Conservation (phyloP, 148 eudicot species). For the Heliamphora exappendiculata region DNA sequence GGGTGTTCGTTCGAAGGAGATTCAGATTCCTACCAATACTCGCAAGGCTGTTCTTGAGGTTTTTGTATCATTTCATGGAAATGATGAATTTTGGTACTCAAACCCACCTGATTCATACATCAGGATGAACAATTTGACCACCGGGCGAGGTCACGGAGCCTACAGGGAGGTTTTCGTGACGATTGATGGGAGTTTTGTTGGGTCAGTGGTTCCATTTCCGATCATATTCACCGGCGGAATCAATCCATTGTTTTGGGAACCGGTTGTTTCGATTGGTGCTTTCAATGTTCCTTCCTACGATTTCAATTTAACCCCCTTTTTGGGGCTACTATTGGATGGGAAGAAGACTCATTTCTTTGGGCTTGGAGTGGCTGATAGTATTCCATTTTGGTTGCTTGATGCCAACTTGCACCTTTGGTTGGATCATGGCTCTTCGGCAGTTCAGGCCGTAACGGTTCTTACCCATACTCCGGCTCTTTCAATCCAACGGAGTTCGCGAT, state of each 20-base stretch:
- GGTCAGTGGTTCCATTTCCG: slow-evolving; percentile 69
- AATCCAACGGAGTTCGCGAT: slow-evolving; percentile 26
- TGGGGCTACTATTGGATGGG: slow-evolving; percentile 56
- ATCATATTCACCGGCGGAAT: slow-evolving; percentile 80
- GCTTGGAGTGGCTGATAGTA: slow-evolving; percentile 54
- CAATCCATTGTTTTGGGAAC: slow-evolving; percentile 87
- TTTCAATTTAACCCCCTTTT: slow-evolving; percentile 67
- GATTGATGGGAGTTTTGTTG: slow-evolving; percentile 56
- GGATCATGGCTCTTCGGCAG: slow-evolving; percentile 31
- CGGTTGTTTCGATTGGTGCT: slow-evolving; percentile 75
- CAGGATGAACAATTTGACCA: slow-evolving; percentile 37
- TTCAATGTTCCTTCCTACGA: slow-evolving; percentile 79
- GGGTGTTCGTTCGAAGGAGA: slow-evolving; percentile 19
- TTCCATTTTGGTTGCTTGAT: slow-evolving; percentile 72
- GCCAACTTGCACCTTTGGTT: slow-evolving; percentile 89
- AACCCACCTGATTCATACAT: slow-evolving; percentile 72
- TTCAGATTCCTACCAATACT: slow-evolving; percentile 51
- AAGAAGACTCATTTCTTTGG: slow-evolving; percentile 45
- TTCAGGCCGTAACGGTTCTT: slow-evolving; percentile 31
- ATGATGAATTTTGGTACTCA: slow-evolving; percentile 93
- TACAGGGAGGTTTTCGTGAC: slow-evolving; percentile 56
- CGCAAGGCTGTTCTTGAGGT: slow-evolving; percentile 58
- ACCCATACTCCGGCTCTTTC: slow-evolving; percentile 22
- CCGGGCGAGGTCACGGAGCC: slow-evolving; percentile 56
- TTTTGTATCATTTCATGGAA: slow-evolving; percentile 75